Conservation (phyloP, 148 eudicot genomes). For the Talinum fruticosum region DNA sequence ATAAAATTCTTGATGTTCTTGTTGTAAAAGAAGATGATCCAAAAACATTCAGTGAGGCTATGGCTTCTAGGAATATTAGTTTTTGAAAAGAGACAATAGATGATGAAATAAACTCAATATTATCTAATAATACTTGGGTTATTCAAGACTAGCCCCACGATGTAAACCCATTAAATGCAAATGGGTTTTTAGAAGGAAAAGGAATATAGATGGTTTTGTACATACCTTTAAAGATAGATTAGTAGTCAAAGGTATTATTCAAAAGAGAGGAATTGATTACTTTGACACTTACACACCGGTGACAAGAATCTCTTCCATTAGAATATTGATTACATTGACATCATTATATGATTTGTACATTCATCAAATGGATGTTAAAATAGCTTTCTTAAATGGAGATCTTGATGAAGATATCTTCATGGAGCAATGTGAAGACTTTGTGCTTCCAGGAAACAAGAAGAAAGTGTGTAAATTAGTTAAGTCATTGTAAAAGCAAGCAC, state of each 20-base stretch:
- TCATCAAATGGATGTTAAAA: conserved; percentile 8
- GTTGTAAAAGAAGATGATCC: not conserved
- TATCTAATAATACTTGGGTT: not conserved
- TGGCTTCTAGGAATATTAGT: not conserved
- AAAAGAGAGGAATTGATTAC: not conserved
- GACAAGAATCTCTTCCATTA: not conserved
- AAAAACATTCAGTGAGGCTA: not conserved
- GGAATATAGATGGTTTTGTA: not conserved
- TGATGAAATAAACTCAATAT: not conserved
- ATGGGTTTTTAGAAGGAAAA: not conserved
- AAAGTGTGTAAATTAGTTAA: not conserved
- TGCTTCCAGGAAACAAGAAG: not conserved
- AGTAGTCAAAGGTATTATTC: not conserved
- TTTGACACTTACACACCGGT: not conserved
- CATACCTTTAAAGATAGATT: not conserved
- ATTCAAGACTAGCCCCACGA: not conserved
- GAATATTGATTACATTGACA: not conserved
- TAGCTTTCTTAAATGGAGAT: not conserved
- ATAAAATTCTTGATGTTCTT: not conserved
- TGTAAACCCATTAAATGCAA: not conserved
- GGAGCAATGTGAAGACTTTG: not conserved
- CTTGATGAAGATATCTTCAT: not conserved
- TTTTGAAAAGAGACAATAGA: too few species aligned
- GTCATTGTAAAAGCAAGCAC: not conserved
- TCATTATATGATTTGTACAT: not conserved